Evolutionary conservation across 2,329 filamentous ascomycete genomes (phyloP).

Genomic region (Lecanosticta acicola): DNA sequence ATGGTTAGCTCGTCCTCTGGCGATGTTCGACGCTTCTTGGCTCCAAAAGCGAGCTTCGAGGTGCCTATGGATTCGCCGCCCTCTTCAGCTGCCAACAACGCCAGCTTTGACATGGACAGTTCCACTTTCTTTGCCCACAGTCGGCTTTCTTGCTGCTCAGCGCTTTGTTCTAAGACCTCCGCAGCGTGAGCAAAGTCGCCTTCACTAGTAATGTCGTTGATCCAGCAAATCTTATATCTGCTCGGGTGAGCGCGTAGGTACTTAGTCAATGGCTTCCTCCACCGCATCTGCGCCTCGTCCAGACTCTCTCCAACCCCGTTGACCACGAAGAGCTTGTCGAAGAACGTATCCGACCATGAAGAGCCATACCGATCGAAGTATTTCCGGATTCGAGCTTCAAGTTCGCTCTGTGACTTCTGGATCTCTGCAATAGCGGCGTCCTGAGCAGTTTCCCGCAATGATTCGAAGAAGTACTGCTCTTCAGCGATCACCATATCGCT

Average conservation of each 20-base stretch:
- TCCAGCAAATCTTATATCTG: conserved; percentile 81
- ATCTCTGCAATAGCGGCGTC: conserved; percentile 18
- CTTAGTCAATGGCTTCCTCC: conserved; percentile 63
- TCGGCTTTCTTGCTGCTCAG: conserved; percentile 66
- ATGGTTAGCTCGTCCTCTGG: conserved; percentile 53
- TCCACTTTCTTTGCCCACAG: conserved; percentile 93
- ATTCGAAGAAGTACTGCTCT: conserved; percentile 35
- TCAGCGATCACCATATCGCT: conserved; percentile 49
- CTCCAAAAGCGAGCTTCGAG: conserved; percentile 3
- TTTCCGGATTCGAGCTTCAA: conserved; percentile 40
- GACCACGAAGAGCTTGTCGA: conserved; percentile 67
- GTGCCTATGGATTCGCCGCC: conserved; percentile 10
- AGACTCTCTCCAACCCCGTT: conserved; percentile 55
- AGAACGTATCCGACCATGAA: conserved; percentile 69
- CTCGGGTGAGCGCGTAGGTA: conserved; percentile 69
- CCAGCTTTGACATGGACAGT: conserved; percentile 81
- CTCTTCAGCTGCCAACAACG: conserved; percentile 56
- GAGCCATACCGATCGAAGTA: conserved; percentile 62
- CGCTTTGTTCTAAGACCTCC: conserved; percentile 63
- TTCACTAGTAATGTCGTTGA: conserved; percentile 80
- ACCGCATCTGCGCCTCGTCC: conserved; percentile 60
- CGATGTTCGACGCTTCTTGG: conserved; percentile 1
- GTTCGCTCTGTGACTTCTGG: conserved; percentile 33
- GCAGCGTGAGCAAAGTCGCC: conserved; percentile 69
- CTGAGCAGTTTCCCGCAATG: conserved; percentile 23